Conservation (phyloP, 2,329 filamentous ascomycete genomes). For the Hypocrella siamensis region DNA sequence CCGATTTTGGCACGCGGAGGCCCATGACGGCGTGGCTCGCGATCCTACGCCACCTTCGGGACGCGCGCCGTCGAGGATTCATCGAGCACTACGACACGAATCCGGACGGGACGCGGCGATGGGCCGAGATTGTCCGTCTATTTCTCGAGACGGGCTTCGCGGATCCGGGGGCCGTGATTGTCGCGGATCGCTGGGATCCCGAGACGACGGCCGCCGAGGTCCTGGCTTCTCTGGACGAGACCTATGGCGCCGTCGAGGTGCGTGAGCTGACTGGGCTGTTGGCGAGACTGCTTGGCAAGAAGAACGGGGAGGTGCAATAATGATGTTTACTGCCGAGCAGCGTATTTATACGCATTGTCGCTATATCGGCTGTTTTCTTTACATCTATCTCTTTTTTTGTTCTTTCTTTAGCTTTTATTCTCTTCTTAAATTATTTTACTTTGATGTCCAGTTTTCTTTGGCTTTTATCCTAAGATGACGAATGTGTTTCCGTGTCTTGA, state of each 20-base stretch:
- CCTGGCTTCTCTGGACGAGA: slow-evolving; percentile 12
- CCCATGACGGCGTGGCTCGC: slow-evolving; percentile 14
- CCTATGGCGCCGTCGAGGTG: slow-evolving; percentile 10
- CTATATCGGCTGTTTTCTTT: too few species aligned
- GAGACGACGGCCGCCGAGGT: slow-evolving; percentile 12
- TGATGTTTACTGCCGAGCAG: too few species aligned
- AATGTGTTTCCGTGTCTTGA: too few species aligned
- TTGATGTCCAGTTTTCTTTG: too few species aligned
- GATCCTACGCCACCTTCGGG: slow-evolving; percentile 14
- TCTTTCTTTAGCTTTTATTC: too few species aligned
- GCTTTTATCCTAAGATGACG: too few species aligned
- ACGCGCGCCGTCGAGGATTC: slow-evolving; percentile 14
- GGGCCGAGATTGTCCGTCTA: slow-evolving; percentile 12
- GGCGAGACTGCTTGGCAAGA: too few species aligned
- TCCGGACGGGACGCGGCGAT: slow-evolving; percentile 11
- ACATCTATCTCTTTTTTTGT: too few species aligned
- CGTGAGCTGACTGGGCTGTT: too few species aligned
- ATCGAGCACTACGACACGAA: slow-evolving; percentile 15
- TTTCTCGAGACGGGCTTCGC: slow-evolving; percentile 12
- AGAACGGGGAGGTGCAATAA: too few species aligned
- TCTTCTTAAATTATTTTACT: too few species aligned
- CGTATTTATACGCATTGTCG: too few species aligned
- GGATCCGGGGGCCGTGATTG: slow-evolving; percentile 10
- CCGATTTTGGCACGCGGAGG: slow-evolving; percentile 9
- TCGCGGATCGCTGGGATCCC: slow-evolving; percentile 14